Evolutionary conservation across 371 early-diverging fungal species (phyloP).

Genomic region (Phascolomyces articulosus): DNA sequence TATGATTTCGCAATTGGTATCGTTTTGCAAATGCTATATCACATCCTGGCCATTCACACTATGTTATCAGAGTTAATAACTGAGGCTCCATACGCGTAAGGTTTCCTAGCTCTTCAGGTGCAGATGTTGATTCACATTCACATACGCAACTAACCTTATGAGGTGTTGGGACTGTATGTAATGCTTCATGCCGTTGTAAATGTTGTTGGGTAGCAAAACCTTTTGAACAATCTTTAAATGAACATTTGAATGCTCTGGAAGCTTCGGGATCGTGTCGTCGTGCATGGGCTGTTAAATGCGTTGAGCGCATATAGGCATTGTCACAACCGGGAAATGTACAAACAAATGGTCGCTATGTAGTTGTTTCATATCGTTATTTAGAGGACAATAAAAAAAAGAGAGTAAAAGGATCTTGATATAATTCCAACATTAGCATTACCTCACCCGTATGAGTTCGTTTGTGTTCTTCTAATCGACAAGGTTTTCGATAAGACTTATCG

Average conservation of each 20-base stretch:
- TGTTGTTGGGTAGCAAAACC: slow-evolving; percentile 45
- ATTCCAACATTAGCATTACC: slow-evolving; percentile 38
- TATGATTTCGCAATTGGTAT: slow-evolving; percentile 59
- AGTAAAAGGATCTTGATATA: neutral
- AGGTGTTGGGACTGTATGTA: slow-evolving; percentile 40
- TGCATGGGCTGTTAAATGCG: slow-evolving; percentile 62
- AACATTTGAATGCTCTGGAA: slow-evolving; percentile 44
- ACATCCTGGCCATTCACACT: slow-evolving; percentile 51
- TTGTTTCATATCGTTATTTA: neutral
- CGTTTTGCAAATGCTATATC: slow-evolving; percentile 50
- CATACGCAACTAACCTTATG: slow-evolving; percentile 48
- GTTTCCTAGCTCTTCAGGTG: too few relatives aligned
- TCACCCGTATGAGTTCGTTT: slow-evolving; percentile 65
- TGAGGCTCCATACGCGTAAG: too few relatives aligned
- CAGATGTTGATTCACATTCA: too few relatives aligned
- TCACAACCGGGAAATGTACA: slow-evolving; percentile 59
- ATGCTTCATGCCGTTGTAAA: slow-evolving; percentile 47
- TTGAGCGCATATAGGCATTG: slow-evolving; percentile 57
- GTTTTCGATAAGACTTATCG: slow-evolving; percentile 56
- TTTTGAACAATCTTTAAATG: slow-evolving; percentile 34
- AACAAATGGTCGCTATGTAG: slow-evolving; percentile 53
- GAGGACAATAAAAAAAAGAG: neutral
- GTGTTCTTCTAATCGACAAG: slow-evolving; percentile 58
- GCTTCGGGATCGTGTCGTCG: slow-evolving; percentile 50
- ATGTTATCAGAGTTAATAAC: neutral